A percentile compares a stretch with the other conserved stretches of the same genome.
phyloP scores from a whole-genome alignment of 306 rosid species.

The Trifolium dubium region DNA sequence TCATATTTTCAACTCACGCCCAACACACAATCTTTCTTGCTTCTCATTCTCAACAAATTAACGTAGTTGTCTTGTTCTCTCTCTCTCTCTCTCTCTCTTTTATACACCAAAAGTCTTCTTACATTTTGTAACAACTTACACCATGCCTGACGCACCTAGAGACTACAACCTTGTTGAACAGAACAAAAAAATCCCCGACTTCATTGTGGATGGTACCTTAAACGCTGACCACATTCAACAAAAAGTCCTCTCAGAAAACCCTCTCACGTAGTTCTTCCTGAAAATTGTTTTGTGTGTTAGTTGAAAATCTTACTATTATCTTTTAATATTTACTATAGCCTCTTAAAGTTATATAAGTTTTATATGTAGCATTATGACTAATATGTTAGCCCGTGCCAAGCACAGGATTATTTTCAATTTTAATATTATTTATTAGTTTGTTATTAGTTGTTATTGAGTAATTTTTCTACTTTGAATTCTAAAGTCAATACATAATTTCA shows the following conservation, averaged over 20 bases:
- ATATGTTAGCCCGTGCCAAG: too few species aligned
- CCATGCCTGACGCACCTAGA: constrained; percentile 97
- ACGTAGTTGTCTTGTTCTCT: not conserved
- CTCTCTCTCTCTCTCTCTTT: too few species aligned
- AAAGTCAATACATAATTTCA: too few species aligned
- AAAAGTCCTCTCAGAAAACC: constrained; percentile 72
- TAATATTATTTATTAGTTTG: too few species aligned
- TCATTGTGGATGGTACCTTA: constrained; percentile 76
- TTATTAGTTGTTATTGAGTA: too few species aligned
- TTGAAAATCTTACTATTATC: too few species aligned
- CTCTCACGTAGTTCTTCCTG: constrained; percentile 81
- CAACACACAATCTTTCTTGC: constrained; percentile 37
- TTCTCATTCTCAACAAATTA: constrained; percentile 18
- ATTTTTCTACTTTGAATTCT: too few species aligned
- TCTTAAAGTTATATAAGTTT: too few species aligned
- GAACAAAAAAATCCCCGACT: constrained; percentile 66
- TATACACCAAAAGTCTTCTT: constrained; percentile 31
- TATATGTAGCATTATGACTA: too few species aligned
- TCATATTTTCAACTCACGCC: constrained; percentile 63
- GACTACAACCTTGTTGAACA: constrained; percentile 61
- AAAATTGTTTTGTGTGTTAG: too few species aligned
- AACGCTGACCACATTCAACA: constrained; percentile 71
- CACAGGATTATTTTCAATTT: too few species aligned
- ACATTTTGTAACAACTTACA: constrained; percentile 21
- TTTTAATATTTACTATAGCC: too few species aligned